phyloP scores from a whole-genome alignment of 2,329 filamentous ascomycete species.

The Fusarium sp. region DNA sequence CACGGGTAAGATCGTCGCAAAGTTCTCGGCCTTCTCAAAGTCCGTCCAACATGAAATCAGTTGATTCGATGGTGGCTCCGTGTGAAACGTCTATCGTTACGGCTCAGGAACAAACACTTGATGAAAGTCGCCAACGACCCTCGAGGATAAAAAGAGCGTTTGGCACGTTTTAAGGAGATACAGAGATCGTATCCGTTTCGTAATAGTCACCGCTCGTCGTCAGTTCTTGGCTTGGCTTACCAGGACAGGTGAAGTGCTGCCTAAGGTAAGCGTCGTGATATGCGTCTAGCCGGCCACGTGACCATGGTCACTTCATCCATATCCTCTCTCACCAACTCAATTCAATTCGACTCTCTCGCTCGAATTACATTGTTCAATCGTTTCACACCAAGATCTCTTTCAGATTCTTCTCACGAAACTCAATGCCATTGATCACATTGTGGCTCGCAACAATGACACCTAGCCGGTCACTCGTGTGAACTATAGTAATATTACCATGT shows the following conservation, averaged over 20 bases:
- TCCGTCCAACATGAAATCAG: constrained; percentile 5
- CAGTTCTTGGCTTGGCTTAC: constrained; percentile 36
- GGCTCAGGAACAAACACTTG: constrained; percentile 1
- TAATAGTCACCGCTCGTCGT: constrained; percentile 21
- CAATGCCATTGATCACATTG: background rate
- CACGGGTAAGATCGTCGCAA: background rate
- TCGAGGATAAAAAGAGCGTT: background rate
- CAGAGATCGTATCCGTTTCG: constrained; percentile 10
- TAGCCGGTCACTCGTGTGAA: background rate
- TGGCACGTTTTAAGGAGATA: constrained; percentile 12
- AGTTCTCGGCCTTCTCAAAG: constrained; percentile 28
- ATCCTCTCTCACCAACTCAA: background rate
- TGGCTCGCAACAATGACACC: background rate
- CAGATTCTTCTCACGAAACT: background rate
- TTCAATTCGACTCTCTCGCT: background rate
- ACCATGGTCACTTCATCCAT: background rate
- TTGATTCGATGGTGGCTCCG: background rate
- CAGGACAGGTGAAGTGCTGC: constrained; percentile 38
- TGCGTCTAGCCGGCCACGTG: constrained; percentile 31
- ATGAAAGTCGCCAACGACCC: background rate
- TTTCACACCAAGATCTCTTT: background rate
- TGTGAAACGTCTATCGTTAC: constrained; percentile 30
- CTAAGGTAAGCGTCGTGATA: constrained; percentile 40
- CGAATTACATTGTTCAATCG: background rate
- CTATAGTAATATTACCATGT: background rate